These are phyloP conservation scores for Yamadazyma sp. DNA, from an alignment of 1,139 yeast species.

Conservation along the genomic window DNA sequence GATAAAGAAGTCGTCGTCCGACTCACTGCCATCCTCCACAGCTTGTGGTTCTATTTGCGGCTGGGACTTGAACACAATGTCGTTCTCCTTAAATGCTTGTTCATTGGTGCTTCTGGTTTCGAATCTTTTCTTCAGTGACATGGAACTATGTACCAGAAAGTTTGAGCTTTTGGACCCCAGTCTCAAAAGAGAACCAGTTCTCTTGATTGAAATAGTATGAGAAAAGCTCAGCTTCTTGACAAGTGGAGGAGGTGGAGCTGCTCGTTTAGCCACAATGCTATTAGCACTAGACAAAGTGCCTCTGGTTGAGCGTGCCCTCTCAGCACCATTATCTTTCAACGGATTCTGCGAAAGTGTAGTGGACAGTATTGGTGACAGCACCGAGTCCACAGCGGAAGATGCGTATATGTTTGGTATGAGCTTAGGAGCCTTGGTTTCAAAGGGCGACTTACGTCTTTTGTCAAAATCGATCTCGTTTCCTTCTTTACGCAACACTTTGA, in stretches of 20 bases:
- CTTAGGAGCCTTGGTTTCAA: conserved; percentile 46
- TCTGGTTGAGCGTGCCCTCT: background rate
- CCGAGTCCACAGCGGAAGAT: conserved; percentile 36
- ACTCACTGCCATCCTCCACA: conserved; percentile 36
- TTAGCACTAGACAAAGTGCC: background rate
- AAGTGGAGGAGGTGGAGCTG: conserved; percentile 76
- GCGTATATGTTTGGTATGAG: conserved; percentile 44
- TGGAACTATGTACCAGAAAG: conserved; percentile 10
- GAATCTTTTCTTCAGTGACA: conserved; percentile 18
- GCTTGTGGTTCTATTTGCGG: conserved; percentile 32
- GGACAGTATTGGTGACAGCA: conserved; percentile 40
- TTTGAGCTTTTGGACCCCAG: conserved; percentile 11
- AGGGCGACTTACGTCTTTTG: conserved; percentile 75
- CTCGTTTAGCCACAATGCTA: conserved; percentile 59
- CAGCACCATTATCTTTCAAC: conserved; percentile 24
- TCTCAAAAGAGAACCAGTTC: conserved; percentile 11
- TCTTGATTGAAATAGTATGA: conserved; percentile 8
- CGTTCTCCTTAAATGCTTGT: conserved; percentile 66
- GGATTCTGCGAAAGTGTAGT: conserved; percentile 35
- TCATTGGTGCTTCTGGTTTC: conserved; percentile 17
- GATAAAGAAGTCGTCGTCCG: conserved; percentile 62
- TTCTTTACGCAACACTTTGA: conserved; percentile 67
- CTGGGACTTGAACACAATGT: conserved; percentile 68
- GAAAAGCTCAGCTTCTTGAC: conserved; percentile 14
- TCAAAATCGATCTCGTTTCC: conserved; percentile 78